These are phyloP conservation scores for Trichoderma atroviride DNA, from an alignment of 2,329 filamentous ascomycete genomes.

Conservation along the genomic window DNA sequence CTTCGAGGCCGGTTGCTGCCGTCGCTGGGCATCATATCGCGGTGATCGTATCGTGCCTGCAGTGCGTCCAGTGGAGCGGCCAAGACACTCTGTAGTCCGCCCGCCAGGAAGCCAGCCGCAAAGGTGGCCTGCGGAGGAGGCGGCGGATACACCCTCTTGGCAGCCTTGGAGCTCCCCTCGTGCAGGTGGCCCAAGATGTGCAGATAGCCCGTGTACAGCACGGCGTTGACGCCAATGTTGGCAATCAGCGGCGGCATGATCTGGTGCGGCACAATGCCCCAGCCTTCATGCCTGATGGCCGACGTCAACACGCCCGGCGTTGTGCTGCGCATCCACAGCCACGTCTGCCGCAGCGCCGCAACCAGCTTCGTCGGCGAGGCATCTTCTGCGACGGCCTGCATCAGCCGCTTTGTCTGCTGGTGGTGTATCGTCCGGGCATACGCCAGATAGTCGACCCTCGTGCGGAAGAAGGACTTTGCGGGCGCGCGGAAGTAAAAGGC, in stretches of 20 bases:
- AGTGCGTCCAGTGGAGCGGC: conserved; percentile 77
- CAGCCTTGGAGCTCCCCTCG: conserved; percentile 58
- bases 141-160: conserved; percentile 70
- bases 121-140: conserved; percentile 66
- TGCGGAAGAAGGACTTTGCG: conserved; percentile 90
- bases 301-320: conserved; percentile 70
- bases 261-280: conserved; percentile 74
- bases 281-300: conserved; percentile 70
- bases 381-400: conserved; percentile 42
- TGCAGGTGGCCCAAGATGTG: conserved; percentile 69
- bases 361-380: conserved; percentile 39
- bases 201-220: conserved; percentile 76
- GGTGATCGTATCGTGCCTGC: conserved; percentile 70
- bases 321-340: conserved; percentile 60
- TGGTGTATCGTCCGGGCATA: conserved; percentile 59
- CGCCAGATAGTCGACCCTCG: conserved; percentile 78
- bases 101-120: conserved; percentile 69
- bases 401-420: conserved; percentile 43
- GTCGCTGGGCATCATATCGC: conserved; percentile 48
- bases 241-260: conserved; percentile 75
- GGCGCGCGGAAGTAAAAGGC: conserved; percentile 92
- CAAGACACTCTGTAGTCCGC: conserved; percentile 68
- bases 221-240: conserved; percentile 72
- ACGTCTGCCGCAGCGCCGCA: conserved; percentile 45
- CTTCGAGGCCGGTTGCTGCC: conserved; percentile 53